Evolutionary conservation across 2,329 filamentous ascomycete genomes (phyloP).

Genomic region (Paraphaeosphaeria sporulosa): DNA sequence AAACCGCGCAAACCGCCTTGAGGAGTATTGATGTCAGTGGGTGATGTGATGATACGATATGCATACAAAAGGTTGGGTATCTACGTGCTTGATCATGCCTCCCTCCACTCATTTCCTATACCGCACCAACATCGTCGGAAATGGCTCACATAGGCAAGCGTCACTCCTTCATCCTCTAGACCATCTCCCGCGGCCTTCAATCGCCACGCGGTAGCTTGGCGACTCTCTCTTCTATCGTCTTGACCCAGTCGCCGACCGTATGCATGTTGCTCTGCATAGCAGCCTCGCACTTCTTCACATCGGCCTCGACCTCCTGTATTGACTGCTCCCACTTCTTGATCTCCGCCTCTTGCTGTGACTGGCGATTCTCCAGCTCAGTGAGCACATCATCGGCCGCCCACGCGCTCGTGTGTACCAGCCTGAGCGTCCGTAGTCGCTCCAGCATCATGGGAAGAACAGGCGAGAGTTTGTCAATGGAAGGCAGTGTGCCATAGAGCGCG

Average conservation of each 20-base stretch:
- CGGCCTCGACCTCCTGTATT: conserved; percentile 77
- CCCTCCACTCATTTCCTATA: background rate
- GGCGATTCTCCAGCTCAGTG: conserved; percentile 77
- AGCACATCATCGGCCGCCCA: conserved; percentile 81
- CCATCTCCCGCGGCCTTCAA: conserved; percentile 14
- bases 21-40: no score
- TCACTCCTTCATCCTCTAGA: background rate
- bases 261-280: conserved; percentile 81
- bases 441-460: conserved; percentile 86
- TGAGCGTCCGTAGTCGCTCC: conserved; percentile 82
- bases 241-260: conserved; percentile 88
- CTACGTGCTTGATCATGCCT: conserved; percentile 4
- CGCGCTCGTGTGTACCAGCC: conserved; percentile 85
- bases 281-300: conserved; percentile 73
- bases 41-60: background rate
- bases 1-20: no score
- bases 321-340: conserved; percentile 87
- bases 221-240: conserved; percentile 81
- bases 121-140: background rate
- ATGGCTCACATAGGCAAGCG: background rate
- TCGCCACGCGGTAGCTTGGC: conserved; percentile 46
- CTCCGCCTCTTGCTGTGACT: conserved; percentile 82
- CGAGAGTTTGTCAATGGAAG: conserved; percentile 85
- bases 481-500: conserved; percentile 85
- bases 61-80: conserved; percentile 7